A percentile compares a stretch with the other conserved stretches of the same genome.
phyloP scores from a whole-genome alignment of 2,329 filamentous ascomycete genomes.

The Gnomoniopsis smithogilvyi region DNA sequence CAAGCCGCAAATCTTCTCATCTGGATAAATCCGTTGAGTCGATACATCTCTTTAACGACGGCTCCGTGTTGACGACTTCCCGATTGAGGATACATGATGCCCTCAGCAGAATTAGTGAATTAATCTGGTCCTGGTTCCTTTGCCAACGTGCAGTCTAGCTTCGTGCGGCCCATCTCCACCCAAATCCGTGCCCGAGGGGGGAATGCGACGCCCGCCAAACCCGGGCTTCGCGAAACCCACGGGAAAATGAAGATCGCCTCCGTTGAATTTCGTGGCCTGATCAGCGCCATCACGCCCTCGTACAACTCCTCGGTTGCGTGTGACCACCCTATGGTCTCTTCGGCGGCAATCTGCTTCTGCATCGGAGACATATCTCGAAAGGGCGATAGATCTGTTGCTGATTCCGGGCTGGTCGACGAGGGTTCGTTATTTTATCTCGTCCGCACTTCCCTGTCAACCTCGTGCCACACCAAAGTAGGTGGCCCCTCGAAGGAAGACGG shows the following conservation, averaged over 20 bases:
- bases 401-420: constrained; percentile 9
- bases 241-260: constrained; percentile 15
- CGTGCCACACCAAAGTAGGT: not conserved
- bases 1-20: not conserved
- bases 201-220: not conserved
- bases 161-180: constrained; percentile 15
- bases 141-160: constrained; percentile 1
- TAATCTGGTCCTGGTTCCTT: not conserved
- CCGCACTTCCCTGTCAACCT: not conserved
- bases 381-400: constrained; percentile 8
- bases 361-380: constrained; percentile 16
- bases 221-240: not conserved
- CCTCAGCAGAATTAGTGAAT: no score
- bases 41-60: not conserved
- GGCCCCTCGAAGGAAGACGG: not conserved
- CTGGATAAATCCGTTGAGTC: not conserved
- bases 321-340: not conserved
- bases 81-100: constrained; percentile 4
- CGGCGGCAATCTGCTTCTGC: constrained; percentile 4
- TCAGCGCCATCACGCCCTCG: not conserved
- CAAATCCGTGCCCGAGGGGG: not conserved
- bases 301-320: not conserved
- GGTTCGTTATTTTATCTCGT: not conserved
- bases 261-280: not conserved
- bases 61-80: constrained; percentile 2